Conservation (phyloP, 371 early-diverging fungal genomes). For the Coemansia sp. region DNA sequence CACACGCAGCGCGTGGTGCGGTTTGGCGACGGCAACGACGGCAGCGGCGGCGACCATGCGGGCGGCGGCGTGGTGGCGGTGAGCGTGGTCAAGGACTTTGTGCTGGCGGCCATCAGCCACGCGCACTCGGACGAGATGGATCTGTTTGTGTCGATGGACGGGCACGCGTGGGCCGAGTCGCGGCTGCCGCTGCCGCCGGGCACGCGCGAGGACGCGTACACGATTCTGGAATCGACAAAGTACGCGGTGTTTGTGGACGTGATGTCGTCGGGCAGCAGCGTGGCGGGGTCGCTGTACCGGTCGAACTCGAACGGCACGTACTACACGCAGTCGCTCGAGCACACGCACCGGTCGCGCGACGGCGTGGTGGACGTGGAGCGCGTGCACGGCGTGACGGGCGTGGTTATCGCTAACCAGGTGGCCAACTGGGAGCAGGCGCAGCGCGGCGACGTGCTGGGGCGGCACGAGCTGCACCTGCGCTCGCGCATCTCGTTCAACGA, state of each 20-base stretch:
- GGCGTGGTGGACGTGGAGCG: conserved; percentile 92
- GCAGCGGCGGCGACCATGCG: conserved; percentile 41
- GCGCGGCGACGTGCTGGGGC: conserved; percentile 48
- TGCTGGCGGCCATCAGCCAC: conserved; percentile 49
- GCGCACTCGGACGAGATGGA: conserved; percentile 50
- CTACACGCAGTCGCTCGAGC: conserved; percentile 72
- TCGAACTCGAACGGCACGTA: conserved; percentile 91
- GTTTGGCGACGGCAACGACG: conserved; percentile 50
- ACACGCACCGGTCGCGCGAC: conserved; percentile 71
- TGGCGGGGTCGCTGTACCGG: conserved; percentile 73
- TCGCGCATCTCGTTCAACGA: conserved; percentile 88
- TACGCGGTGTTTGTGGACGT: conserved; percentile 51
- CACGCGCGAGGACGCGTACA: conserved; percentile 53
- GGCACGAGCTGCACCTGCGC: conserved; percentile 61
- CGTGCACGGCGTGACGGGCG: conserved; percentile 78
- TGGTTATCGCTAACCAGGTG: conserved; percentile 82
- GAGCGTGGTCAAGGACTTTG: conserved; percentile 40
- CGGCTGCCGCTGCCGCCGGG: conserved; percentile 50
- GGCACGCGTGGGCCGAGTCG: conserved; percentile 52
- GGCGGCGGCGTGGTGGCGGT: conserved; percentile 50
- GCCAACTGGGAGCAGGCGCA: conserved; percentile 63
- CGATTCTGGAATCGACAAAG: conserved; percentile 49
- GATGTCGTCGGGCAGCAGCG: conserved; percentile 16
- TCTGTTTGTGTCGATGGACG: conserved; percentile 51
- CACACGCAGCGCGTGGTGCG: conserved; percentile 27